Evolutionary conservation across 805 yeast genomes (phyloP), one percentile per base, ranked within the genome.

Genomic region (Kodamaea jinghongensis): DNA sequence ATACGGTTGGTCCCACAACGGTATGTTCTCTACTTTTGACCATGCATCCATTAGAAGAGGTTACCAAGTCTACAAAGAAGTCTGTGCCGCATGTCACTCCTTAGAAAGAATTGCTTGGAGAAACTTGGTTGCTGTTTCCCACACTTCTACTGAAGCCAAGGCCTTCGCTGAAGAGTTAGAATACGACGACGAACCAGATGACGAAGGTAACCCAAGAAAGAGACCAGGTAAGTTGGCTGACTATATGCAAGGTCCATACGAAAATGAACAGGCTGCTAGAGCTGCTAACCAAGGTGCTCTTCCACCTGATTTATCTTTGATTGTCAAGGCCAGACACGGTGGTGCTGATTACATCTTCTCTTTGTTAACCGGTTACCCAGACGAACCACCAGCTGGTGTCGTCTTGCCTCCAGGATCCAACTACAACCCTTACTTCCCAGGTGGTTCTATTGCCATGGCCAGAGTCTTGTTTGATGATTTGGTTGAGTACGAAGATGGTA

Each of bases 351-450:
- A 93, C 72, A 85, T 93, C 65, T 93, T 93, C 69, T 71, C 97
- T 22, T 73, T 93, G 61, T 83, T 93, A 69, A 93, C 98, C 47
- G 99, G 99, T 63, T 93, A 93, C 76, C 98, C 98, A 58, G 99
- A 93, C 34, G 98, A 93, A 48, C 86, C 96, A 46, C 99, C 99
- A 54, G 98, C 96, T 23, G 99, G 99, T 75, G 96, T 87, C 45
- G 76, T 67, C 38, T 76, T 93, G 56, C 95, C 98, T 44, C 85
- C 87, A 47, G 99, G 99, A 50, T 69, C 95, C 47, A 93, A 93
- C 83, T 93, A 93, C 75, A 93, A 93, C 79, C 99, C 99, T 61
- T 93, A 93, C 78, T 93, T 93, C 96, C 98, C 99, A 66, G 98
- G 98, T 73, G 98, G 99, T 52, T 78, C 97, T 31, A 91, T 93